Evolutionary conservation across 176 grass and related monocot species (phyloP).

Genomic region (Saccharum officinarum): DNA sequence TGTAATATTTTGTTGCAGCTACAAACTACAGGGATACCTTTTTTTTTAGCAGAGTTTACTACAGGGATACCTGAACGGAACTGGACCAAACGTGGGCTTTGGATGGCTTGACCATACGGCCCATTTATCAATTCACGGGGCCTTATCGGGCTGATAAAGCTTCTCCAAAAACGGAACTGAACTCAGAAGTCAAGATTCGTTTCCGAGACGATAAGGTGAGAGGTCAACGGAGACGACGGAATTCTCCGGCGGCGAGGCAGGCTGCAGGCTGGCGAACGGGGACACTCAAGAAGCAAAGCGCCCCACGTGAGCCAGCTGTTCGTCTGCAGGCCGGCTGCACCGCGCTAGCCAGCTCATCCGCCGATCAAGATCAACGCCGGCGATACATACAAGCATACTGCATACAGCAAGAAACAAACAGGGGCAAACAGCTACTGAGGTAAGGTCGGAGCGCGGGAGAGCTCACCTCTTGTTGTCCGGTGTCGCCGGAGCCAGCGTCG

Average conservation of each 20-base stretch:
- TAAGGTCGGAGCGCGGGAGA: background rate
- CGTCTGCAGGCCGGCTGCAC: background rate
- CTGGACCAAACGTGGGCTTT: background rate
- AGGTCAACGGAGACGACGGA: background rate
- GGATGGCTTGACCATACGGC: background rate
- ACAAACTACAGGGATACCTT: too few relatives aligned
- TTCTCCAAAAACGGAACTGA: background rate
- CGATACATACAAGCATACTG: background rate
- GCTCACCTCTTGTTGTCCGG: conserved; percentile 15
- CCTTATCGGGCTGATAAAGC: background rate
- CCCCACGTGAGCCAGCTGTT: background rate
- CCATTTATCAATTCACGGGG: background rate
- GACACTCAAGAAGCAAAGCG: background rate
- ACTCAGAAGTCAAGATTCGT: background rate
- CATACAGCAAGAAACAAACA: background rate
- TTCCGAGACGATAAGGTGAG: background rate
- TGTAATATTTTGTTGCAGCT: too few relatives aligned
- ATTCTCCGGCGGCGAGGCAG: background rate
- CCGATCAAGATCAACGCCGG: background rate
- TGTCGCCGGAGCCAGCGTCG: background rate
- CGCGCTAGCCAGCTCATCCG: background rate
- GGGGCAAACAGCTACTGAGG: background rate
- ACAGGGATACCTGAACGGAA: background rate
- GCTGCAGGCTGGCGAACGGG: background rate
- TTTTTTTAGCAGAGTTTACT: too few relatives aligned